Percentiles rank a stretch among this genome's conserved stretches.
Evolutionary conservation across 306 rosid genomes (phyloP).

Genomic region (Citrullus mucosospermus): DNA sequence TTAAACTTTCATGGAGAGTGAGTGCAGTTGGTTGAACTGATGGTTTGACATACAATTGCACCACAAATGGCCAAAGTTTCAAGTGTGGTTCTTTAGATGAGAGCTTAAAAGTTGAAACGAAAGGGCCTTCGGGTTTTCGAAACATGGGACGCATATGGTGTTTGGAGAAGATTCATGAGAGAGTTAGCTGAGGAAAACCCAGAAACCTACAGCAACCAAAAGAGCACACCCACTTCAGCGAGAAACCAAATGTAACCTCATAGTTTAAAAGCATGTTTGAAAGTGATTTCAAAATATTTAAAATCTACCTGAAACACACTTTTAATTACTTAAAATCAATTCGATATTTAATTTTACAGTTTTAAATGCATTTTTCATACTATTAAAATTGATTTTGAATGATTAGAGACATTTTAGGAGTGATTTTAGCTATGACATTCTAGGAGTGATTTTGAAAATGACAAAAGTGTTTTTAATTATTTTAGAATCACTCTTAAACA

Average conservation of each 20-base stretch:
- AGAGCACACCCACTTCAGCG: neutral
- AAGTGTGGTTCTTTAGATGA: neutral
- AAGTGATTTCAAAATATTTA: no score
- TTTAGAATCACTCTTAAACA: no score
- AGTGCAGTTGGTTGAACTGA: neutral
- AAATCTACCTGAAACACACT: no score
- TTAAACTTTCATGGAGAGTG: neutral
- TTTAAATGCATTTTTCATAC: no score
- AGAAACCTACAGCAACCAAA: neutral
- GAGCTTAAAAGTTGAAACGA: neutral
- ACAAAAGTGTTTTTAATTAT: no score
- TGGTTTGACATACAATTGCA: neutral
- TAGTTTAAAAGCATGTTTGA: neutral
- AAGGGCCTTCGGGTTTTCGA: neutral
- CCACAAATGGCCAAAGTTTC: neutral
- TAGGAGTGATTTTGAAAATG: no score
- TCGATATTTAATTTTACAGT: no score
- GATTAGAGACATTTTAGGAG: no score
- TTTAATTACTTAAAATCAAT: no score
- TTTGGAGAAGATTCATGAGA: neutral
- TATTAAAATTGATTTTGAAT: no score
- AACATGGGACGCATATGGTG: neutral
- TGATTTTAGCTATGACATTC: no score
- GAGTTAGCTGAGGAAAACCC: neutral
- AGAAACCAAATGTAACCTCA: neutral